phyloP scores from a whole-genome alignment of 257 asterid genomes.

The Sherardia arvensis region DNA sequence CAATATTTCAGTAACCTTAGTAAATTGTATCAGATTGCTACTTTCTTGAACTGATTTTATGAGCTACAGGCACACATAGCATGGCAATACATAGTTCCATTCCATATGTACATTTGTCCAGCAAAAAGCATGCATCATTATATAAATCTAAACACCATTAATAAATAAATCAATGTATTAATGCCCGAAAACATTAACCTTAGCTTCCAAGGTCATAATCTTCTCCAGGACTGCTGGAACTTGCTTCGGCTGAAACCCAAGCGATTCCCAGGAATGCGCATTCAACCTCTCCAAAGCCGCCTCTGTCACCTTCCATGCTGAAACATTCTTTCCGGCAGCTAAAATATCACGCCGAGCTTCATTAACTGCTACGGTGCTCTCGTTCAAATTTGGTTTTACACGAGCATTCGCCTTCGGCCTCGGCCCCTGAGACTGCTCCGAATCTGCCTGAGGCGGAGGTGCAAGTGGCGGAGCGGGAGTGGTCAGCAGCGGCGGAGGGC shows the following conservation, averaged over 20 bases:
- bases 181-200: slow-evolving; percentile 42
- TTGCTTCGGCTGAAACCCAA: slow-evolving; percentile 71
- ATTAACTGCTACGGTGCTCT: slow-evolving; percentile 45
- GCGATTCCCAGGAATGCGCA: slow-evolving; percentile 74
- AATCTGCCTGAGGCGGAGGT: slow-evolving; percentile 1
- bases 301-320: slow-evolving; percentile 82
- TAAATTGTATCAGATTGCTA: too few species aligned
- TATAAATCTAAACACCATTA: not conserved
- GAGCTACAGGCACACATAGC: too few species aligned
- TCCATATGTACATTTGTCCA: too few species aligned
- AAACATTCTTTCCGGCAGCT: slow-evolving; percentile 38
- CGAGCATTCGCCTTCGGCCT: slow-evolving; percentile 9
- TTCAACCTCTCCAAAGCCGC: slow-evolving; percentile 47
- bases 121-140: not conserved
- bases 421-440: slow-evolving; percentile 11
- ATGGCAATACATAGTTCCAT: too few species aligned
- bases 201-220: slow-evolving; percentile 52
- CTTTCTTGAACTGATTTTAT: too few species aligned
- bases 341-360: slow-evolving; percentile 43
- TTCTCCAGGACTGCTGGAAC: slow-evolving; percentile 66
- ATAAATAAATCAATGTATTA: too few species aligned
- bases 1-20: too few species aligned
- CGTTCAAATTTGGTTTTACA: slow-evolving; percentile 21
- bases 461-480: slow-evolving; percentile 5
- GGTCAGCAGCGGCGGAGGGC: slow-evolving; percentile 3